Percentiles rank a stretch among this genome's conserved stretches.
Evolutionary conservation across 768 basidiomycete species (phyloP).

Genomic region (Lactarius sanguifluus): DNA sequence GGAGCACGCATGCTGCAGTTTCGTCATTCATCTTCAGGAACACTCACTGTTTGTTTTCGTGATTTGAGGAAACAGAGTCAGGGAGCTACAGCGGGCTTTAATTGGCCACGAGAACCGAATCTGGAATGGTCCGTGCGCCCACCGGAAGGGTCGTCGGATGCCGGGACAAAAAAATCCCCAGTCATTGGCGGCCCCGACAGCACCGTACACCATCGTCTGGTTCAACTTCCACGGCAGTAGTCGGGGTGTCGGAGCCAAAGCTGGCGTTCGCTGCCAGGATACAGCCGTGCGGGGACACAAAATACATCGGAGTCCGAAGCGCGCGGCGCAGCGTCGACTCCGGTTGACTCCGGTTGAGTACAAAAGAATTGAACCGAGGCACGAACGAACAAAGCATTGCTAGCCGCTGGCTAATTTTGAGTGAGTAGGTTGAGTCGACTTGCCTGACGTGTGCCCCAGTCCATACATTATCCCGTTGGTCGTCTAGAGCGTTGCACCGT

Average conservation of each 20-base stretch:
- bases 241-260: conserved; percentile 3
- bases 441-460: too few species aligned
- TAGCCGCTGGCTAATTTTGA: neutral
- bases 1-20: neutral
- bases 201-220: too few species aligned
- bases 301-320: neutral
- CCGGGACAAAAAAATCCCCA: neutral
- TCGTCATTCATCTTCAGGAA: neutral
- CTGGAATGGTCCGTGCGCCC: neutral
- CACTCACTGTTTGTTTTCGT: neutral
- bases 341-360: neutral
- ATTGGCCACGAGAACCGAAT: neutral
- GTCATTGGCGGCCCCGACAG: neutral
- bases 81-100: too few species aligned
- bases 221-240: neutral
- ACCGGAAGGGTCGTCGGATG: neutral
- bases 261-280: neutral
- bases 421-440: too few species aligned
- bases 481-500: too few species aligned
- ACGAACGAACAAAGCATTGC: neutral
- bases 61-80: neutral
- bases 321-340: neutral
- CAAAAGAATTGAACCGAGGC: neutral
- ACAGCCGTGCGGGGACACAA: neutral
- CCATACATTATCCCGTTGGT: too few species aligned